Percentiles rank a stretch among this genome's conserved stretches.
phyloP scores from a whole-genome alignment of 306 rosid species.

The Crataegus laevigata region DNA sequence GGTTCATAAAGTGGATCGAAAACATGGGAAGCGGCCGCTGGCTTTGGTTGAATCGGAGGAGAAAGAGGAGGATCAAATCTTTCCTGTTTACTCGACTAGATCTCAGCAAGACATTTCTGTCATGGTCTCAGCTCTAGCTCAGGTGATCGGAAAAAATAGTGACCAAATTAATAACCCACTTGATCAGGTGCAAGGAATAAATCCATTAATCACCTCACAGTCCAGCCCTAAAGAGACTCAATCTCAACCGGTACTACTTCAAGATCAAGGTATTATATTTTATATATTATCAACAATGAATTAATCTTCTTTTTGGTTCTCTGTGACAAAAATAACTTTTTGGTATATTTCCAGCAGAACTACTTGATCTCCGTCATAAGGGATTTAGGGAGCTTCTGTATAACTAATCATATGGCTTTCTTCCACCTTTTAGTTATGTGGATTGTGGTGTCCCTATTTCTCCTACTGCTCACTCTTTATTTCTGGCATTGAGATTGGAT shows the following conservation, averaged over 20 bases:
- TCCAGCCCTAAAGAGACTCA: not conserved
- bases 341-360: not conserved
- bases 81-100: slow-evolving; percentile 66
- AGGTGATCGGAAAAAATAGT: slow-evolving; percentile 50
- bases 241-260: slow-evolving; percentile 23
- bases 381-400: not conserved
- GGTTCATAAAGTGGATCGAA: slow-evolving; percentile 31
- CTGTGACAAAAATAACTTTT: not conserved
- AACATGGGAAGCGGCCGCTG: slow-evolving; percentile 39
- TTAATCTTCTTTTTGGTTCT: not conserved
- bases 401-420: not conserved
- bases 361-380: not conserved
- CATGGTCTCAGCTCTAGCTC: slow-evolving; percentile 68
- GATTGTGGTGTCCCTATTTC: not conserved
- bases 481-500: no score
- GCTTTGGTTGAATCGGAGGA: slow-evolving; percentile 39
- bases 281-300: not conserved
- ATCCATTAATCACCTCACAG: slow-evolving; percentile 1
- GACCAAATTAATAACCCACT: not conserved
- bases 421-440: not conserved
- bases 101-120: slow-evolving; percentile 68
- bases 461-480: not conserved
- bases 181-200: slow-evolving; percentile 5
- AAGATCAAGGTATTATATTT: slow-evolving; percentile 42
- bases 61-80: slow-evolving; percentile 41